Evolutionary conservation across 768 basidiomycete species (phyloP), one percentile per base, ranked within the genome.

Genomic region (Boletus sp.): DNA sequence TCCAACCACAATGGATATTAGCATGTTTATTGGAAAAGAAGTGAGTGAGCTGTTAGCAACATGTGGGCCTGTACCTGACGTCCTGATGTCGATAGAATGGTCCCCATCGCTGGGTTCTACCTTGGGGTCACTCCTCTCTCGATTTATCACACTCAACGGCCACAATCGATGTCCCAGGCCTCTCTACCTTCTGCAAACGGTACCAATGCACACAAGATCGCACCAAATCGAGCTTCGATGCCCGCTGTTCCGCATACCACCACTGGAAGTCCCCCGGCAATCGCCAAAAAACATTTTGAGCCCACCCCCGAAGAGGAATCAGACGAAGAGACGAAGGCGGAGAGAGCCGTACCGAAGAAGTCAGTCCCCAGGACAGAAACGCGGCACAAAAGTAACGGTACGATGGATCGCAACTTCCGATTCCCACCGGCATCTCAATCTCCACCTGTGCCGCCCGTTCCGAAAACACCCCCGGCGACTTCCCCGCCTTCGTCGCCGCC

Each of bases 1-100:
- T 98, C 2, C 89, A 93, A 57, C 96, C 96, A 2, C 86, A 90
- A 43, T 98, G 97, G 96, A 80, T 98, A 59, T 69, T 98, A 32
- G 93, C 96, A 0, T 98, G 96, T 66, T 82, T 87, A 47, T 70
- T 82, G 0, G 91, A 96, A 67, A 86, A 87, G 65, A 90, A 87
- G 93, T 93, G 58, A 57, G 84, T 70, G 23, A 7, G 17, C 10
- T 9, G 38, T 47, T 56, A 49, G 19, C 38, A 32, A n/a, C 5
- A 13, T 57, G 30, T 27, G 21, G 41, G 45, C 30, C 34, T 6
- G 30, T 8, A 45, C 41, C 41, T 51, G 21, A 56, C 47, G 21
- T 39, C 33, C 13, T 50, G 34, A 39, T 41, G 39, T n/a, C 47
- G 34, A 1, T 53, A 92, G 90, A 65, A 93, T 96, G 88, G 82